phyloP scores from a whole-genome alignment of 192 early-diverging fungal genomes.

The Entomortierella chlamydospora region DNA sequence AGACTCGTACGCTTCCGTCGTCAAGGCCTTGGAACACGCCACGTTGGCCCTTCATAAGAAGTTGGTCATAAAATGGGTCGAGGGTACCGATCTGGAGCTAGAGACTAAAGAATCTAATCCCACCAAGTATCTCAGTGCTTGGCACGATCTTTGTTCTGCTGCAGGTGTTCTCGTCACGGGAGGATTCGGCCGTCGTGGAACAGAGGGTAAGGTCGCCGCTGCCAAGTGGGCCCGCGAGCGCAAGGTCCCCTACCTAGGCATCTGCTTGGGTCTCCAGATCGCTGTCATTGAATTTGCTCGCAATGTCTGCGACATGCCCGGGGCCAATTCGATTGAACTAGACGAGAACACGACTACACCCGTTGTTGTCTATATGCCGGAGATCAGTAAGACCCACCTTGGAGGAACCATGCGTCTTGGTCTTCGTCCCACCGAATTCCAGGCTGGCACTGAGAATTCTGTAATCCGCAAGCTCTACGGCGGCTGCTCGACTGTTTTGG shows the following conservation, averaged over 20 bases:
- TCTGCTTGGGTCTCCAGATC: conserved; percentile 96
- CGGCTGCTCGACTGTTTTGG: conserved; percentile 58
- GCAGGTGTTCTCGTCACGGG: conserved; percentile 96
- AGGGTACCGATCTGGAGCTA: conserved; percentile 89
- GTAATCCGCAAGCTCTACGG: conserved; percentile 81
- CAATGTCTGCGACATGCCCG: conserved; percentile 82
- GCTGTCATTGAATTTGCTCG: conserved; percentile 97
- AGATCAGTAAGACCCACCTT: conserved; percentile 90
- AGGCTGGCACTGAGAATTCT: conserved; percentile 68
- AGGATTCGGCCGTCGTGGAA: conserved; percentile 95
- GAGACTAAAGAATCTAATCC: conserved; percentile 77
- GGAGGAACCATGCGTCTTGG: conserved; percentile 98
- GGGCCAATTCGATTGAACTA: conserved; percentile 90
- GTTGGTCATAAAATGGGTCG: conserved; percentile 89
- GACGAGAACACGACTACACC: conserved; percentile 75
- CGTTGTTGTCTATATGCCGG: conserved; percentile 97
- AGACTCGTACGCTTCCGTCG: conserved; percentile 95
- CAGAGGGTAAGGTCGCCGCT: conserved; percentile 94
- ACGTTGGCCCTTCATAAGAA: conserved; percentile 85
- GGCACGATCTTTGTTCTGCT: conserved; percentile 89
- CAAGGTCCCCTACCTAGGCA: conserved; percentile 97
- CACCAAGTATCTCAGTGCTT: conserved; percentile 93
- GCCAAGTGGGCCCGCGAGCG: conserved; percentile 97
- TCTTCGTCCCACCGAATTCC: conserved; percentile 80
- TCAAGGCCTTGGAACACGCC: conserved; percentile 97